These are phyloP conservation scores for Botrytis squamosa DNA, from an alignment of 2,329 filamentous ascomycete species.

Conservation along the genomic window DNA sequence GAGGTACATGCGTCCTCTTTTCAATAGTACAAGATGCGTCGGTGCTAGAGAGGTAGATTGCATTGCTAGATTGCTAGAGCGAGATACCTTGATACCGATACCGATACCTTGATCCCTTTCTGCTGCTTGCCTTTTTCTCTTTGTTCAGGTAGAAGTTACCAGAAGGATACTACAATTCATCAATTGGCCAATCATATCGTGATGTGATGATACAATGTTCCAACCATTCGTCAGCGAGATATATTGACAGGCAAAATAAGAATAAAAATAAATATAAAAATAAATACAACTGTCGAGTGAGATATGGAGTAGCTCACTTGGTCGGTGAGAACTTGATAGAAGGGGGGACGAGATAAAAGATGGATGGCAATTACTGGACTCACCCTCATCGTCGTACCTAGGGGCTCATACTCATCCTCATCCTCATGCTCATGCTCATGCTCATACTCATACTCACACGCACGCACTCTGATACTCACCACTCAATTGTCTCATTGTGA, in stretches of 20 bases:
- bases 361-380: background rate
- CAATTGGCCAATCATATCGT: constrained; percentile 14
- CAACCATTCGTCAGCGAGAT: constrained; percentile 13
- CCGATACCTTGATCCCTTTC: background rate
- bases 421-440: too few species aligned
- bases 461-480: background rate
- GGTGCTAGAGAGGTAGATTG: background rate
- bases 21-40: background rate
- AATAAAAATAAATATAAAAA: background rate
- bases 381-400: background rate
- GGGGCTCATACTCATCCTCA: background rate
- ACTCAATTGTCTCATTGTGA: background rate
- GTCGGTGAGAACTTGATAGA: background rate
- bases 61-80: background rate
- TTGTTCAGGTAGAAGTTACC: background rate
- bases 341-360: constrained; percentile 10
- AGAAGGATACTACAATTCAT: background rate
- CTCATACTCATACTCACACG: background rate
- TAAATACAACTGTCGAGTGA: background rate
- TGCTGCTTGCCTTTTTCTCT: background rate
- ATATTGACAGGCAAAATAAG: background rate
- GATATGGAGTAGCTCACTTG: background rate
- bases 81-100: background rate
- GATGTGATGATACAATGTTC: background rate
- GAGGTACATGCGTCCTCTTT: background rate